Base-by-base conservation (phyloP, 2,329 filamentous ascomycete species). In the Juglanconis oblonga region DNA sequence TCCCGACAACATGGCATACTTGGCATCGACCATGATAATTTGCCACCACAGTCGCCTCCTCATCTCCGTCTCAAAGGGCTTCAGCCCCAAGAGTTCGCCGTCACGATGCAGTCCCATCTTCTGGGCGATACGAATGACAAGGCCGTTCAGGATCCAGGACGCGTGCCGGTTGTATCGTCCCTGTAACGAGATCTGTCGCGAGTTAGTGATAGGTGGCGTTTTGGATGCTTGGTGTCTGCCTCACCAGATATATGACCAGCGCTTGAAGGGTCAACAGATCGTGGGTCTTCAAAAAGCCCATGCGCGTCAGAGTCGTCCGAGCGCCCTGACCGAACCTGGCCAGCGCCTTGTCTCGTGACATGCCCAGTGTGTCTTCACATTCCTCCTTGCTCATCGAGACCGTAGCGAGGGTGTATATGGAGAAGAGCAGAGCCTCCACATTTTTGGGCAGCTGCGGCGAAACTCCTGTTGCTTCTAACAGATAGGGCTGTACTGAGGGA, bases 31-130 rank as follows among this genome's bases (percentile, higher is more conserved):
- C 58, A 87, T 74, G 52, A 85, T 76, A 32, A 88, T 80, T 67
- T 85, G 81, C 85, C 85, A 87, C 87, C 87, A 90, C 24, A 89
- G 76, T 6, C 87, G 77, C 48, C 87, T 76, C n/a, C 86, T 80
- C 78, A 89, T 88, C 68, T 90, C 86, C 2, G 82, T 82, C 66
- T 89, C 86, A 65, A 88, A 87, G 0, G 85, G 83, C 0, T 81
- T 76, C 2, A 88, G 74, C 1, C 80, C 81, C 5, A 86, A 74
- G 17, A 73, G 70, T 61, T 81, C 79, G 40, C 85, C 86, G 61
- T 89, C 86, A 11, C 83, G 79, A 62, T 89, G 85, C 52, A 89
- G 77, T 0, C 87, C 87, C 79, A 89, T 86, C 67, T 87, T 86
- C 68, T 88, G 83, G 1, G 85, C 86, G 55, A 89, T 84, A 24